A percentile compares a stretch with the other conserved stretches of the same genome.
Evolutionary conservation across 345 rosid genomes (phyloP).

Genomic region (Corymbia maculata): DNA sequence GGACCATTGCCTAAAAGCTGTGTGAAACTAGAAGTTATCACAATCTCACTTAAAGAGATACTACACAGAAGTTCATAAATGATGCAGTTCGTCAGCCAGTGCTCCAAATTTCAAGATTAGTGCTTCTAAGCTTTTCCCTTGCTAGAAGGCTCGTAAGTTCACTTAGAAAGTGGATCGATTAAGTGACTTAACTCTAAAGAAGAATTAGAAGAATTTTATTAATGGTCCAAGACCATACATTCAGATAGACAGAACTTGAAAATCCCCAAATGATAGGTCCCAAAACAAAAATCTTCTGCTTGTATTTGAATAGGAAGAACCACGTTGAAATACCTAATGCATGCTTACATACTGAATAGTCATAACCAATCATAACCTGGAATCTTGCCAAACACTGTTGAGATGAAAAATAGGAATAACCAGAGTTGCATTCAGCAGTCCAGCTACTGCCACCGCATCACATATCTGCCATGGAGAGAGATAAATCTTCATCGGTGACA

Average conservation of each 20-base stretch:
- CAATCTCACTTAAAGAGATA: neutral
- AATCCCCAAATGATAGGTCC: neutral
- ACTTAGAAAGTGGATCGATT: neutral
- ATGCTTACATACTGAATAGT: neutral
- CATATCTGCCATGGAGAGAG: slow-evolving; percentile 52
- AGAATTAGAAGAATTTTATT: neutral
- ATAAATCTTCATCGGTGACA: neutral
- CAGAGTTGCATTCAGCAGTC: slow-evolving; percentile 92
- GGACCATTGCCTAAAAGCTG: neutral
- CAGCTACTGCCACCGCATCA: slow-evolving; percentile 98
- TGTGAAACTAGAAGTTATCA: neutral
- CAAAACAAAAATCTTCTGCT: neutral
- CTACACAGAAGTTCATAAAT: neutral
- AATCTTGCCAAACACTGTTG: slow-evolving; percentile 97
- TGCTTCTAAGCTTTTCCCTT: neutral
- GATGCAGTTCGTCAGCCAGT: neutral
- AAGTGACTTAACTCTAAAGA: neutral
- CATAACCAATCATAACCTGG: slow-evolving; percentile 48
- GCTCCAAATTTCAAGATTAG: neutral
- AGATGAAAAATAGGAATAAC: slow-evolving; percentile 89
- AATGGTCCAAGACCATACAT: neutral
- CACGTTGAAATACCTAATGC: neutral
- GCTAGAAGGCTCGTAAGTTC: neutral
- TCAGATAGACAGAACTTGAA: neutral
- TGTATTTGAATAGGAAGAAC: neutral